These are phyloP conservation scores for Suillus paluster DNA, from an alignment of 768 basidiomycete species.

Conservation along the genomic window DNA sequence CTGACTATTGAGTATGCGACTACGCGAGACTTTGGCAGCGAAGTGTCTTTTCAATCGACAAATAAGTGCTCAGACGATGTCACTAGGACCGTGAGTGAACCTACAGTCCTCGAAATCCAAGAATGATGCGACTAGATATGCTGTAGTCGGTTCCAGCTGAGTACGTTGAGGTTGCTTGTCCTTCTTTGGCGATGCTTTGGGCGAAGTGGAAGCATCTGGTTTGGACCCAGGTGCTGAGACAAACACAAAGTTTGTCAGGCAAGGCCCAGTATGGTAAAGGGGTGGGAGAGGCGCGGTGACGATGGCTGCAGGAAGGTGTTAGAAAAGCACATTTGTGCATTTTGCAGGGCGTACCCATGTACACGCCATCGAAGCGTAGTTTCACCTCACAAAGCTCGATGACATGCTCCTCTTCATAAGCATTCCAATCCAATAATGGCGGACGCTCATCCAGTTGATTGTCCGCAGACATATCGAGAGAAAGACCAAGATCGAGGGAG, in stretches of 20 bases:
- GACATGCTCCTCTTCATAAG: constrained; percentile 60
- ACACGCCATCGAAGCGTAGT: constrained; percentile 49
- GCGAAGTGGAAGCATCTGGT: constrained; percentile 28
- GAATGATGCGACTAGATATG: constrained; percentile 56
- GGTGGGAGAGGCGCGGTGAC: constrained; percentile 49
- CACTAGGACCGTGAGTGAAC: constrained; percentile 21
- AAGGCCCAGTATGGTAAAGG: constrained; percentile 40
- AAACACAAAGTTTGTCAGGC: constrained; percentile 52
- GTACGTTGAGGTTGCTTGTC: constrained; percentile 28
- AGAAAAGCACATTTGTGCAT: background rate
- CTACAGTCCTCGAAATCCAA: constrained; percentile 69
- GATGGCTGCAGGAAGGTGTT: constrained; percentile 38
- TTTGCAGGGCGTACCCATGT: constrained; percentile 43
- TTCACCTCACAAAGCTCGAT: constrained; percentile 68
- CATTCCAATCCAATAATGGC: constrained; percentile 48
- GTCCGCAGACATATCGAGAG: constrained; percentile 27
- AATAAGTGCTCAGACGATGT: constrained; percentile 29
- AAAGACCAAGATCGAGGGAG: constrained; percentile 46
- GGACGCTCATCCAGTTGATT: constrained; percentile 26
- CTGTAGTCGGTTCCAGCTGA: constrained; percentile 31
- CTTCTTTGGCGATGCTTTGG: constrained; percentile 30
- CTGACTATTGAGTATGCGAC: constrained; percentile 38
- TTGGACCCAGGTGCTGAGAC: constrained; percentile 42
- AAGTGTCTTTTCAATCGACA: constrained; percentile 37
- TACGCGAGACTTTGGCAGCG: constrained; percentile 42